Percentiles rank a stretch among this genome's conserved stretches.
These are phyloP conservation scores for Cavenderia fasciculata DNA, from an alignment of 78 protist species.

Conservation along the genomic window DNA sequence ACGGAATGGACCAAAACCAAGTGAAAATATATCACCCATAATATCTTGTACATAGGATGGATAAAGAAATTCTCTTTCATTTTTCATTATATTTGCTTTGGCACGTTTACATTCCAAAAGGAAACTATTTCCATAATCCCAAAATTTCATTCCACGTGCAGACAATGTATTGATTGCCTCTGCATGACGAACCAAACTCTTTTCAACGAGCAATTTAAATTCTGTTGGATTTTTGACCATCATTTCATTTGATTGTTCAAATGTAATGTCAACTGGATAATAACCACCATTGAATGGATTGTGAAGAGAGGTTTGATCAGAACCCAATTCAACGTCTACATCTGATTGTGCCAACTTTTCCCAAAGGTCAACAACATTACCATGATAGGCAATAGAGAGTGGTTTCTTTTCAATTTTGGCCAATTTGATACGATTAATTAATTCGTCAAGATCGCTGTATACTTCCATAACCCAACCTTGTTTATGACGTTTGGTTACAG, in stretches of 20 bases:
- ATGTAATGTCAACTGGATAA: constrained; percentile 89
- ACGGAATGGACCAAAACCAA: constrained; percentile 96
- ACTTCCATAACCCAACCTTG: constrained; percentile 88
- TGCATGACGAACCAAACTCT: constrained; percentile 85
- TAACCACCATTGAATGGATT: constrained; percentile 95
- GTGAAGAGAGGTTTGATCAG: constrained; percentile 95
- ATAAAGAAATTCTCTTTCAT: constrained; percentile 74
- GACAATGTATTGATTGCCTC: constrained; percentile 85
- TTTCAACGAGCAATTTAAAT: constrained; percentile 89
- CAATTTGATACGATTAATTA: constrained; percentile 24
- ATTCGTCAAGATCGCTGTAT: constrained; percentile 48
- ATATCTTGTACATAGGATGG: constrained; percentile 95
- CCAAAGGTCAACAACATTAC: constrained; percentile 94
- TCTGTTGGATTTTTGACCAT: constrained; percentile 86
- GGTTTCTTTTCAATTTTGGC: constrained; percentile 50
- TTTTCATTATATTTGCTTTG: constrained; percentile 85
- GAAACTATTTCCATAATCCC: constrained; percentile 94
- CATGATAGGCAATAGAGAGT: constrained; percentile 85
- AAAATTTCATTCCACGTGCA: constrained; percentile 90
- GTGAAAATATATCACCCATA: constrained; percentile 91
- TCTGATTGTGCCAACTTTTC: constrained; percentile 79
- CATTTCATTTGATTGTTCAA: constrained; percentile 88
- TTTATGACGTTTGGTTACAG: constrained; percentile 81
- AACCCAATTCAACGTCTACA: constrained; percentile 88
- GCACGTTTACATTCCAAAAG: constrained; percentile 89